Conservation (phyloP, 140 eudicot species). For the Stevia rebaudiana region DNA sequence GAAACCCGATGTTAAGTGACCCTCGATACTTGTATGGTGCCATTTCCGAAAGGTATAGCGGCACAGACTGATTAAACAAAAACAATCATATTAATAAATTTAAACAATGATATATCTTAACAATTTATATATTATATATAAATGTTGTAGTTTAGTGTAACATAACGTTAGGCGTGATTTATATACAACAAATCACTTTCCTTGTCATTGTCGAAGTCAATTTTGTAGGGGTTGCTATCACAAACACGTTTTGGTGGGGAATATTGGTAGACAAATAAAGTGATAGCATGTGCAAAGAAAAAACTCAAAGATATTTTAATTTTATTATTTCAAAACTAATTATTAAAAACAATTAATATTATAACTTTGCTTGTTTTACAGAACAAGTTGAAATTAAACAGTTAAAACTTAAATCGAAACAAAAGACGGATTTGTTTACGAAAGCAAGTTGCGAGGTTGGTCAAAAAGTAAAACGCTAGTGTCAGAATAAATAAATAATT, state of each 20-base stretch:
- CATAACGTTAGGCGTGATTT: background rate
- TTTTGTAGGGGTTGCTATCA: conserved; percentile 24
- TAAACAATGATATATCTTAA: background rate
- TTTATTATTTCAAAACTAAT: background rate
- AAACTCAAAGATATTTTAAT: background rate
- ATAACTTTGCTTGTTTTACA: background rate
- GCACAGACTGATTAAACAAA: conserved; percentile 59
- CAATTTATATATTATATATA: background rate
- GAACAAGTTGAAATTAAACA: conserved; percentile 18
- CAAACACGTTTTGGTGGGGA: conserved; percentile 20
- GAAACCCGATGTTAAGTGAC: conserved; percentile 81
- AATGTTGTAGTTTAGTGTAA: too few relatives aligned
- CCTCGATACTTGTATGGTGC: conserved; percentile 91
- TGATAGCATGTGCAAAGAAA: conserved; percentile 28
- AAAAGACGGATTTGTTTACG: conserved; percentile 4
- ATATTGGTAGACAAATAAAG: conserved; percentile 31
- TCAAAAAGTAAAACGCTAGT: conserved; percentile 9
- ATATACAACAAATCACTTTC: background rate
- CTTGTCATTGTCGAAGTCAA: conserved; percentile 30
- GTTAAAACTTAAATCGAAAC: conserved; percentile 14
- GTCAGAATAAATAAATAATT: conserved; percentile 11
- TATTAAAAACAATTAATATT: background rate
- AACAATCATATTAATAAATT: background rate
- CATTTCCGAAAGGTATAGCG: conserved; percentile 88
- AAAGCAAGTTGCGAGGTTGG: conserved; percentile 22